Conservation (phyloP, 441 rosid genomes). For the Adansonia gregorii region DNA sequence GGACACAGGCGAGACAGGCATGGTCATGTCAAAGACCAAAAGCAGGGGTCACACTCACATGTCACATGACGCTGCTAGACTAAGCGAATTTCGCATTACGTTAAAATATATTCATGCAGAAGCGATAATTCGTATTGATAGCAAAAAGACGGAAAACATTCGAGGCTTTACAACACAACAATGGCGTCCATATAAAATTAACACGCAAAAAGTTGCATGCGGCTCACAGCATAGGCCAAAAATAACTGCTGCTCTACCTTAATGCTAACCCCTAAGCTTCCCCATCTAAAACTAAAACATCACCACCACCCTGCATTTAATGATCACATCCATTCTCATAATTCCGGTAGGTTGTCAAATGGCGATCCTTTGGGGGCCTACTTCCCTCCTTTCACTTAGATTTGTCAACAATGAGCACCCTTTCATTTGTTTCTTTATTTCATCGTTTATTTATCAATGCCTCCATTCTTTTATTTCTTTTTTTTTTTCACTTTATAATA, state of each 20-base stretch:
- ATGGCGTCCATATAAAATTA: constrained; percentile 21
- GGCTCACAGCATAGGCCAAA: constrained; percentile 18
- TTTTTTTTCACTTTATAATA: too few species aligned
- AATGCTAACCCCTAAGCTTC: background rate
- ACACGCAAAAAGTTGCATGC: constrained; percentile 21
- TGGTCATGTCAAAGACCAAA: constrained; percentile 26
- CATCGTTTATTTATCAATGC: constrained; percentile 17
- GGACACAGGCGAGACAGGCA: constrained; percentile 11
- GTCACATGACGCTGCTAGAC: background rate
- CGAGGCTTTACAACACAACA: constrained; percentile 22
- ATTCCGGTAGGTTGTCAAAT: constrained; percentile 25
- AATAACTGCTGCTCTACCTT: background rate
- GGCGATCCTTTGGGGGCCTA: constrained; percentile 21
- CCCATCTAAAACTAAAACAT: background rate
- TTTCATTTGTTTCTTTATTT: constrained; percentile 7
- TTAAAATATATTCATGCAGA: constrained; percentile 27
- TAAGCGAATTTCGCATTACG: constrained; percentile 14
- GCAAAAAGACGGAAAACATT: constrained; percentile 29
- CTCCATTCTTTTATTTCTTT: background rate
- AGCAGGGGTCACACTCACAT: constrained; percentile 22
- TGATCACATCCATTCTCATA: background rate
- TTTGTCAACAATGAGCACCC: background rate
- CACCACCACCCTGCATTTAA: background rate
- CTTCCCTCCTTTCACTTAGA: constrained; percentile 13
- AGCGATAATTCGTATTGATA: constrained; percentile 22